These are phyloP conservation scores for Trichosporon ovoides DNA, from an alignment of 1,284 basidiomycete genomes.

Conservation along the genomic window DNA sequence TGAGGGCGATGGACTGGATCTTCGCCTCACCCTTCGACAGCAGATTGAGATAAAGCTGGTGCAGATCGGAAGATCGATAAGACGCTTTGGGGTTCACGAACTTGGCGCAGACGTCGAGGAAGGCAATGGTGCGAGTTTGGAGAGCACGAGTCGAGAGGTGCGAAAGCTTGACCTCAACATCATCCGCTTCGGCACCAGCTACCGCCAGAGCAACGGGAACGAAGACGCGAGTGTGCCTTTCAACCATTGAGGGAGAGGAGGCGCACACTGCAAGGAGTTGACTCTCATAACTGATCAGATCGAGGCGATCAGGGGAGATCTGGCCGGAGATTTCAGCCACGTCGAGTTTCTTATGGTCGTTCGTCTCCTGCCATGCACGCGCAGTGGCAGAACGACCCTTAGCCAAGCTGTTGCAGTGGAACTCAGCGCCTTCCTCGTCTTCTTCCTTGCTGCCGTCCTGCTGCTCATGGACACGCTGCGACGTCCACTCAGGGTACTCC, in stretches of 20 bases:
- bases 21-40: constrained; percentile 78
- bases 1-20: constrained; percentile 71
- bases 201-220: constrained; percentile 66
- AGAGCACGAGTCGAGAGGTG: constrained; percentile 45
- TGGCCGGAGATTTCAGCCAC: constrained; percentile 55
- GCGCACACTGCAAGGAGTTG: constrained; percentile 69
- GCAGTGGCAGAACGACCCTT: constrained; percentile 21
- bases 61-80: constrained; percentile 63
- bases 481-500: constrained; percentile 36
- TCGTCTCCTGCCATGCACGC: constrained; percentile 27
- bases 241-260: constrained; percentile 63
- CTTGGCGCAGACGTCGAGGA: constrained; percentile 82
- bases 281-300: constrained; percentile 66
- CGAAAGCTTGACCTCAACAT: constrained; percentile 12
- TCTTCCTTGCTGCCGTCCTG: constrained; percentile 16
- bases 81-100: constrained; percentile 87
- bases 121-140: constrained; percentile 57
- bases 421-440: constrained; percentile 42
- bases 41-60: constrained; percentile 64
- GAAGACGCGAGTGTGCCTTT: constrained; percentile 76
- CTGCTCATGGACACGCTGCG: constrained; percentile 11
- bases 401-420: constrained; percentile 38
- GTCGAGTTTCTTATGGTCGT: constrained; percentile 26
- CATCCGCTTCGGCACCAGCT: constrained; percentile 17
- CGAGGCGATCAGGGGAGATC: constrained; percentile 62